phyloP scores from a whole-genome alignment of 805 yeast genomes.

The Myxozyma lipomycoides region DNA sequence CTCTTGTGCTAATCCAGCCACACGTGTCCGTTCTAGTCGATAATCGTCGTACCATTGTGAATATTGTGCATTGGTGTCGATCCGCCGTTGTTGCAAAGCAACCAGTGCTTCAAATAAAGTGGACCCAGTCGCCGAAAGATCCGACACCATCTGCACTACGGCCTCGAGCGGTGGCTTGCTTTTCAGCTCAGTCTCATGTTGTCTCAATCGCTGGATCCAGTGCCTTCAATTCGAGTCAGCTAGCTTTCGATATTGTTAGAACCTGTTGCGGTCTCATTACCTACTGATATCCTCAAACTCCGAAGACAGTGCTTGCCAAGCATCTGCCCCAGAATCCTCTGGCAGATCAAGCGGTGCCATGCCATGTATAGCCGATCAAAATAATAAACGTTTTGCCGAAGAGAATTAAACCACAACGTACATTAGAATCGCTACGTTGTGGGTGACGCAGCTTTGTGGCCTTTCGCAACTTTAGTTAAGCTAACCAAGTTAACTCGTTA shows the following conservation, averaged over 20 bases:
- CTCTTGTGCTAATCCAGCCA: slow-evolving; percentile 15
- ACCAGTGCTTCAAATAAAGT: slow-evolving; percentile 17
- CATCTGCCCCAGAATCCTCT: slow-evolving; percentile 4
- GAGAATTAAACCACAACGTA: too few species aligned
- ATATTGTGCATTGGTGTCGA: slow-evolving; percentile 17
- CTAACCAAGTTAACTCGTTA: too few species aligned
- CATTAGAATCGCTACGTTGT: too few species aligned
- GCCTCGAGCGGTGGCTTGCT: slow-evolving; percentile 11
- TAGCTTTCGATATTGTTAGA: neutral
- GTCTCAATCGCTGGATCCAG: slow-evolving; percentile 17
- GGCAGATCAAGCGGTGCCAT: slow-evolving; percentile 14
- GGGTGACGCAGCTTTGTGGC: too few species aligned
- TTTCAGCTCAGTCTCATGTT: slow-evolving; percentile 2
- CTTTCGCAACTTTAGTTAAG: too few species aligned
- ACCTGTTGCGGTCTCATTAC: neutral
- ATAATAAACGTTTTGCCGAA: too few species aligned
- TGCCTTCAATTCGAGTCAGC: slow-evolving; percentile 1
- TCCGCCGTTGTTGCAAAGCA: slow-evolving; percentile 21
- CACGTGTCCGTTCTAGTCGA: slow-evolving; percentile 11
- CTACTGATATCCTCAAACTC: slow-evolving; percentile 22
- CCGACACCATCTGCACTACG: slow-evolving; percentile 11
- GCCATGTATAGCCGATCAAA: too few species aligned
- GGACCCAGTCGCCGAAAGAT: slow-evolving; percentile 15
- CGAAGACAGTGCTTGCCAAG: slow-evolving; percentile 18
- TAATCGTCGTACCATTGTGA: slow-evolving; percentile 17